A percentile compares a stretch with the other conserved stretches of the same genome.
phyloP scores from a whole-genome alignment of 345 rosid genomes.

The Aquilaria malaccensis region DNA sequence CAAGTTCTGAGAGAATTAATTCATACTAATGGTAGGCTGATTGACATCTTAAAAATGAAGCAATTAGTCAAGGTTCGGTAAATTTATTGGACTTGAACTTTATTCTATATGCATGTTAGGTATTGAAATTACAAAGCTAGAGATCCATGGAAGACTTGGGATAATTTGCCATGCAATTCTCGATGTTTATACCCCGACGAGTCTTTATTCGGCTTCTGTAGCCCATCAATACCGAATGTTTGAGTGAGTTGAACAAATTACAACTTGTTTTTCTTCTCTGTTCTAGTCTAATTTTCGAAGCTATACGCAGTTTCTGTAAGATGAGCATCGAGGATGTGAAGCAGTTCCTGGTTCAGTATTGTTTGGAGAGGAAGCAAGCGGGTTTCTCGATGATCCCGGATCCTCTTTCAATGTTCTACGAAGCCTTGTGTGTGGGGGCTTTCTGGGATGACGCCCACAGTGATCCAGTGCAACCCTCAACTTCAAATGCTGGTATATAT shows the following conservation, averaged over 20 bases:
- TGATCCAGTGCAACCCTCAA: constrained; percentile 13
- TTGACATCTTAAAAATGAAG: too few relatives aligned
- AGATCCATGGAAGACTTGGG: constrained; percentile 56
- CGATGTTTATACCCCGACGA: constrained; percentile 9
- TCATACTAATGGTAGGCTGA: constrained; percentile 39
- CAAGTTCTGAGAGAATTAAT: constrained; percentile 39
- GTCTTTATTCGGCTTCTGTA: background rate
- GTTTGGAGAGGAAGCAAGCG: constrained; percentile 22
- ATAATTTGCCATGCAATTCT: constrained; percentile 45
- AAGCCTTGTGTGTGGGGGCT: constrained; percentile 32
- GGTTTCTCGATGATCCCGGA: constrained; percentile 38
- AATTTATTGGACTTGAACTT: too few relatives aligned
- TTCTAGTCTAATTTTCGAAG: background rate
- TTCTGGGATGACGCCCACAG: constrained; percentile 14
- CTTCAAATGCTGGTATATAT: constrained; percentile 16
- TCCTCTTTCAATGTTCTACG: constrained; percentile 41
- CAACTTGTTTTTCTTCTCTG: background rate
- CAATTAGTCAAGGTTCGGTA: too few relatives aligned
- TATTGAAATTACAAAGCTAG: constrained; percentile 29
- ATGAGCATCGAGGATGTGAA: constrained; percentile 32
- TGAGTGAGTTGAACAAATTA: constrained; percentile 30
- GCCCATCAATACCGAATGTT: constrained; percentile 25
- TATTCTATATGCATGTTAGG: constrained; percentile 14
- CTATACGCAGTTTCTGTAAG: constrained; percentile 25
- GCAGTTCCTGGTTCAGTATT: constrained; percentile 37